A percentile compares a stretch with the other conserved stretches of the same genome.
Evolutionary conservation across 345 rosid genomes (phyloP).

Genomic region (Pugionium dolabratum): DNA sequence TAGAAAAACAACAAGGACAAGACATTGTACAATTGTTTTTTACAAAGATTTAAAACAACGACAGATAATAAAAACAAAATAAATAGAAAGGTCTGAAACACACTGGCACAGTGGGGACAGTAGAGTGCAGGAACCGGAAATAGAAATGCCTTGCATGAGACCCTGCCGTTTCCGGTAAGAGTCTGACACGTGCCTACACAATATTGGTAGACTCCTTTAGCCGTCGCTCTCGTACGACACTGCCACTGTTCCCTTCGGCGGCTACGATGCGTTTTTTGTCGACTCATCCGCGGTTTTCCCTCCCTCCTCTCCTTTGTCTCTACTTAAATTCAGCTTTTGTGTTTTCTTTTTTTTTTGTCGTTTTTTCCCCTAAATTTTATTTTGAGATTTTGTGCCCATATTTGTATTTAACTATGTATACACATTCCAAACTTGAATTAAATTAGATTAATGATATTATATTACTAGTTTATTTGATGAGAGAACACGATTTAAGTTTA

Average conservation of each 20-base stretch:
- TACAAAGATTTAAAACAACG: slow-evolving; percentile 28
- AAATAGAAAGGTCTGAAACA: slow-evolving; percentile 28
- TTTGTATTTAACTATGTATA: neutral
- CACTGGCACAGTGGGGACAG: slow-evolving; percentile 34
- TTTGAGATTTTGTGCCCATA: neutral
- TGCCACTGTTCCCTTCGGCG: slow-evolving; percentile 54
- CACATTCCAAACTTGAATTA: neutral
- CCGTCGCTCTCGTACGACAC: slow-evolving; percentile 50
- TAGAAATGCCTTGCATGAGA: slow-evolving; percentile 38
- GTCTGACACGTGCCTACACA: slow-evolving; percentile 1
- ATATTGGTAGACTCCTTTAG: slow-evolving; percentile 32
- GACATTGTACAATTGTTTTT: slow-evolving; percentile 29
- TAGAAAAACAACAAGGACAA: slow-evolving; percentile 20
- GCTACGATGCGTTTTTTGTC: slow-evolving; percentile 58
- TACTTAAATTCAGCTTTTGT: slow-evolving; percentile 34
- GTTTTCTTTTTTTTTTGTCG: neutral
- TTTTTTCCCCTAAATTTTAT: neutral
- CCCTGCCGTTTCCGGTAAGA: slow-evolving; percentile 27
- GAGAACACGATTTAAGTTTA: neutral
- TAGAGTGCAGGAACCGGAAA: slow-evolving; percentile 25
- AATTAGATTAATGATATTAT: too few relatives aligned
- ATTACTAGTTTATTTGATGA: too few relatives aligned
- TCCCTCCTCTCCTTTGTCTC: slow-evolving; percentile 24
- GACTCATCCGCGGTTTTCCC: slow-evolving; percentile 41
- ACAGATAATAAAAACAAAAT: slow-evolving; percentile 8